Percentiles rank a stretch among this genome's conserved stretches.
These are phyloP conservation scores for Rubus idaeus DNA, from an alignment of 306 rosid genomes.

Conservation along the genomic window DNA sequence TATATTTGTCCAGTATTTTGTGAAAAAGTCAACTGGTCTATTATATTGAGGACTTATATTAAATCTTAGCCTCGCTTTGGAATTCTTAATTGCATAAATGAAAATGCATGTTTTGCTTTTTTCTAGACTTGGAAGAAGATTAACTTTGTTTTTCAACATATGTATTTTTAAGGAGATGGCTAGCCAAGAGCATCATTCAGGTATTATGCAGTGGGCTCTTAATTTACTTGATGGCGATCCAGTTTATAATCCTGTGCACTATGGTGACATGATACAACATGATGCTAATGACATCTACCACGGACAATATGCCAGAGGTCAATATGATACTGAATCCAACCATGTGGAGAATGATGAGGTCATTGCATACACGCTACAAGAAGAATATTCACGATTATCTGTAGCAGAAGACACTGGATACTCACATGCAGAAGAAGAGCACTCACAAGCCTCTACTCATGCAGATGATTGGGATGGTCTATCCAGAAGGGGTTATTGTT, in stretches of 20 bases:
- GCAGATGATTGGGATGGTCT: slow-evolving; percentile 55
- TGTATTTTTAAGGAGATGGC: slow-evolving; percentile 43
- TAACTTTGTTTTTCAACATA: not conserved
- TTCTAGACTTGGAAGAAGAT: slow-evolving; percentile 1
- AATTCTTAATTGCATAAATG: not conserved
- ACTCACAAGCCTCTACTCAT: slow-evolving; percentile 40
- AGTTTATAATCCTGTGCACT: slow-evolving; percentile 42
- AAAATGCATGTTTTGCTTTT: not conserved
- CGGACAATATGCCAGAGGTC: slow-evolving; percentile 44
- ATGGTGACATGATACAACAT: slow-evolving; percentile 37
- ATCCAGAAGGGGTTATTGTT: slow-evolving; percentile 45
- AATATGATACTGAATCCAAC: slow-evolving; percentile 45
- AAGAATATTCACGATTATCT: slow-evolving; percentile 60
- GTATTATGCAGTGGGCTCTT: slow-evolving; percentile 63
- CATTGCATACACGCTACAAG: slow-evolving; percentile 76
- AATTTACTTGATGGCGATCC: slow-evolving; percentile 55
- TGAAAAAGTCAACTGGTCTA: not conserved
- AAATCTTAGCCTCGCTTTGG: not conserved
- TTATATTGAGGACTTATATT: not conserved
- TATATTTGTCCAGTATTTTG: not conserved
- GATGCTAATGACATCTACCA: slow-evolving; percentile 39
- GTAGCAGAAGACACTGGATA: slow-evolving; percentile 47
- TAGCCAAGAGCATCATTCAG: slow-evolving; percentile 57
- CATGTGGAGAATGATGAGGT: slow-evolving; percentile 75
- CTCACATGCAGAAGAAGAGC: slow-evolving; percentile 45